These are phyloP conservation scores for Fusarium sp. DNA, from an alignment of 2,329 filamentous ascomycete species.

Conservation along the genomic window DNA sequence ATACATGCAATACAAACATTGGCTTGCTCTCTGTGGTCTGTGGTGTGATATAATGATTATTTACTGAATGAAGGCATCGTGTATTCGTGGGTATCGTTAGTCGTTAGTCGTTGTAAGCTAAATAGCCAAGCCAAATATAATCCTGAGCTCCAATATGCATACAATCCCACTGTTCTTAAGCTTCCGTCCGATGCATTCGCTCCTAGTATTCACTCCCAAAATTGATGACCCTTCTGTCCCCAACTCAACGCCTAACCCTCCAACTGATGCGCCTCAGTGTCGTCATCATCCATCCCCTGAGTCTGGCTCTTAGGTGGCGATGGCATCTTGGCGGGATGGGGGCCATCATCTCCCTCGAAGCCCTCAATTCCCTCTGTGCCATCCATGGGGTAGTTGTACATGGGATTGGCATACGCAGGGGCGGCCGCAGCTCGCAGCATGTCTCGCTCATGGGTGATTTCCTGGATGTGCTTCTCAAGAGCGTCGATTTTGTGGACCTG, in stretches of 20 bases:
- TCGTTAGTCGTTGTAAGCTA: constrained; percentile 19
- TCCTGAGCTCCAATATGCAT: neutral
- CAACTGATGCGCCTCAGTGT: neutral
- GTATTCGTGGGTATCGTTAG: neutral
- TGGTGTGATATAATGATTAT: neutral
- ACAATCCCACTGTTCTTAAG: neutral
- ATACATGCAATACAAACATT: constrained; percentile 22
- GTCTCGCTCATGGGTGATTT: neutral
- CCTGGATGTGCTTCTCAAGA: neutral
- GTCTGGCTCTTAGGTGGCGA: constrained; percentile 22
- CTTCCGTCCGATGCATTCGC: no score
- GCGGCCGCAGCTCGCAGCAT: neutral
- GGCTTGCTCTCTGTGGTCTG: neutral
- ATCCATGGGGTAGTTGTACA: neutral
- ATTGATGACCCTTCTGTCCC: neutral
- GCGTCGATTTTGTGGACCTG: neutral
- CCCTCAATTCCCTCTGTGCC: constrained; percentile 12
- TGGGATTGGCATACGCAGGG: neutral
- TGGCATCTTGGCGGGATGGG: neutral
- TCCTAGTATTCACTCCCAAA: no score
- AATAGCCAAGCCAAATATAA: constrained; percentile 1
- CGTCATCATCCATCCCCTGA: neutral
- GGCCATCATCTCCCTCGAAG: neutral
- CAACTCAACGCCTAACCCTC: neutral
- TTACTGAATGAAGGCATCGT: neutral